Conservation (phyloP, 1,139 yeast species). For the Kodamaea sp. region DNA sequence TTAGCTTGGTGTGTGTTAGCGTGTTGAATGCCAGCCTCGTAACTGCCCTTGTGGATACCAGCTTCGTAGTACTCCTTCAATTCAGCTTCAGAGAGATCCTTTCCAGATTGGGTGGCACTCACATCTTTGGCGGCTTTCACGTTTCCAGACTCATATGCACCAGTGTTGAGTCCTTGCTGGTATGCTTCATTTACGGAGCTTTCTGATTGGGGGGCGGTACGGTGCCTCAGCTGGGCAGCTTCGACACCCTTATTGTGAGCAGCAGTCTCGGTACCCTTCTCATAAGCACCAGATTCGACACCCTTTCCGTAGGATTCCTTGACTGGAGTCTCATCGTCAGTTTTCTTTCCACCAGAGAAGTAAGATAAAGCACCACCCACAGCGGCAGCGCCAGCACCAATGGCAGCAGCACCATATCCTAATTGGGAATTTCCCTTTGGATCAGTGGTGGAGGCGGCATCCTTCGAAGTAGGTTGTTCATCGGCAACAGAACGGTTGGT, state of each 20-base stretch:
- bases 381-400: constrained; percentile 10
- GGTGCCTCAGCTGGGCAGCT: constrained; percentile 6
- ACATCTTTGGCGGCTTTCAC: constrained; percentile 6
- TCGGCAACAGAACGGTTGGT: constrained; percentile 1
- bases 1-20: neutral
- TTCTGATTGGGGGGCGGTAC: constrained; percentile 6
- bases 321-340: neutral
- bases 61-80: constrained; percentile 13
- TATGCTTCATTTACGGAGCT: constrained; percentile 2
- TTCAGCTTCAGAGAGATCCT: constrained; percentile 2
- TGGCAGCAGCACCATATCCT: constrained; percentile 6
- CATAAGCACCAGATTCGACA: constrained; percentile 16
- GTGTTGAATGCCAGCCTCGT: constrained; percentile 15
- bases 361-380: constrained; percentile 9
- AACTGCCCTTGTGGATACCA: constrained; percentile 16
- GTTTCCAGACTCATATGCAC: constrained; percentile 8
- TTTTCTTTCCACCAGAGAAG: constrained; percentile 6
- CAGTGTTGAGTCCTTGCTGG: constrained; percentile 2
- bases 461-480: neutral
- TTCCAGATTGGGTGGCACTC: constrained; percentile 2
- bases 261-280: constrained; percentile 16
- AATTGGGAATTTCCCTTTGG: constrained; percentile 3
- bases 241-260: too few relatives aligned
- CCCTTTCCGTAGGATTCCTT: constrained; percentile 3
- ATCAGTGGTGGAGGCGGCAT: constrained; percentile 1